A percentile compares a stretch with the other conserved stretches of the same genome.
Conservation (phyloP, 2,329 filamentous ascomycete genomes). For the Trichoderma simmonsii region DNA sequence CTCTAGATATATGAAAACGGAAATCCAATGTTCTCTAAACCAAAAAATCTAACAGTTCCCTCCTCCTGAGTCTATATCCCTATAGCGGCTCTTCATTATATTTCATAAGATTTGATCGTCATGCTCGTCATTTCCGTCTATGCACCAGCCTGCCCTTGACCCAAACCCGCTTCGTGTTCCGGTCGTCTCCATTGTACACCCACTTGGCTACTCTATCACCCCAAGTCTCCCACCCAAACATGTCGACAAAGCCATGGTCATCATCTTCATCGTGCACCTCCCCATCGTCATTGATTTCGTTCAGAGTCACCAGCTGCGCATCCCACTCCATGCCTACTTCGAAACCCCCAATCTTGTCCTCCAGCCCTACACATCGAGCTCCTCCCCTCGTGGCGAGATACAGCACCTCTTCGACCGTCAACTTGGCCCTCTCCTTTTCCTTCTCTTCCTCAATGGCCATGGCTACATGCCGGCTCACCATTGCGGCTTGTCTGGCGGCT, state of each 20-base stretch:
- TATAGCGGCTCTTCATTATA: neutral
- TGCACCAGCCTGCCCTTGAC: slow-evolving; percentile 82
- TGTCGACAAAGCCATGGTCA: slow-evolving; percentile 66
- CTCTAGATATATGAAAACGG: neutral
- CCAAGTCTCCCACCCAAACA: slow-evolving; percentile 93
- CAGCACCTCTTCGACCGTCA: slow-evolving; percentile 82
- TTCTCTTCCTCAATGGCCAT: slow-evolving; percentile 39
- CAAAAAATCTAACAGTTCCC: neutral
- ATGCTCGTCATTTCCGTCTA: slow-evolving; percentile 20
- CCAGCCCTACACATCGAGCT: slow-evolving; percentile 74
- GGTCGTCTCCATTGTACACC: slow-evolving; percentile 89
- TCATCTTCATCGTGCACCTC: slow-evolving; percentile 22
- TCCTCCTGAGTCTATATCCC: neutral
- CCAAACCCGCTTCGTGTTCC: slow-evolving; percentile 88
- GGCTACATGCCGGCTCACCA: slow-evolving; percentile 72
- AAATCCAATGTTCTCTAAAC: neutral
- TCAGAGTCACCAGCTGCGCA: slow-evolving; percentile 75
- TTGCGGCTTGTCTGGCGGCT: slow-evolving; percentile 73
- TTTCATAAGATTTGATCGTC: neutral
- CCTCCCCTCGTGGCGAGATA: slow-evolving; percentile 88
- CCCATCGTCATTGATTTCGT: slow-evolving; percentile 36
- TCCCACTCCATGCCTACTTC: slow-evolving; percentile 88
- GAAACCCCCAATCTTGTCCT: slow-evolving; percentile 71
- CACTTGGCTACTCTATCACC: slow-evolving; percentile 86
- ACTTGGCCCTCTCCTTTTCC: slow-evolving; percentile 53